These are phyloP conservation scores for Hypocreales sp. DNA, from an alignment of 2,329 filamentous ascomycete species.

Conservation along the genomic window DNA sequence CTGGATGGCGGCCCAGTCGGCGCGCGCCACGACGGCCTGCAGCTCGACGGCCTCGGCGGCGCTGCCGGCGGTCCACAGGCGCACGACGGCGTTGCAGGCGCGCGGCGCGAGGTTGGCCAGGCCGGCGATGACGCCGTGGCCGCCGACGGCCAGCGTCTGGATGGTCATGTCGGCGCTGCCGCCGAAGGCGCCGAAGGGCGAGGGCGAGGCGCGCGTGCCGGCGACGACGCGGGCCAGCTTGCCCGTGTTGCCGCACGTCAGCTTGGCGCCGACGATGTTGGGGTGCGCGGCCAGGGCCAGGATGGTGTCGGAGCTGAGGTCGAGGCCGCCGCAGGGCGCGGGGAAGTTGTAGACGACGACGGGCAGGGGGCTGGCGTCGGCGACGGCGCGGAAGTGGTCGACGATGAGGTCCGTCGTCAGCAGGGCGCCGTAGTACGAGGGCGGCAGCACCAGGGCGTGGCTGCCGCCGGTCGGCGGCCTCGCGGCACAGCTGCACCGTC, in stretches of 20 bases:
- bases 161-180: constrained; percentile 62
- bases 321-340: constrained; percentile 37
- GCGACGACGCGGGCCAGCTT: constrained; percentile 36
- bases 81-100: constrained; percentile 44
- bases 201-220: constrained; percentile 17
- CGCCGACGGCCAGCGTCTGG: constrained; percentile 54
- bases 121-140: constrained; percentile 56
- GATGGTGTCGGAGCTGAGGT: constrained; percentile 41
- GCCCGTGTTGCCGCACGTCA: constrained; percentile 49
- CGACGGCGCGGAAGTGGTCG: constrained; percentile 46
- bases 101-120: constrained; percentile 56
- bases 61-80: constrained; percentile 44
- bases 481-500: constrained; percentile 47
- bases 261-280: constrained; percentile 48
- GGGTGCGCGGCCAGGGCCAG: constrained; percentile 31
- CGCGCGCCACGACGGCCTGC: constrained; percentile 48
- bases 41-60: constrained; percentile 42
- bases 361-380: constrained; percentile 39
- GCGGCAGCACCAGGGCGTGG: constrained; percentile 52
- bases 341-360: constrained; percentile 51
- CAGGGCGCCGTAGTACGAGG: constrained; percentile 50
- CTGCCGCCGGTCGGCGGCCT: constrained; percentile 51
- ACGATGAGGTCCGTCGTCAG: constrained; percentile 41
- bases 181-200: constrained; percentile 49
- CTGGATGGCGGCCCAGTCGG: constrained; percentile 55